Conservation (phyloP, 1,139 yeast genomes). For the Nadsonia commutata region DNA sequence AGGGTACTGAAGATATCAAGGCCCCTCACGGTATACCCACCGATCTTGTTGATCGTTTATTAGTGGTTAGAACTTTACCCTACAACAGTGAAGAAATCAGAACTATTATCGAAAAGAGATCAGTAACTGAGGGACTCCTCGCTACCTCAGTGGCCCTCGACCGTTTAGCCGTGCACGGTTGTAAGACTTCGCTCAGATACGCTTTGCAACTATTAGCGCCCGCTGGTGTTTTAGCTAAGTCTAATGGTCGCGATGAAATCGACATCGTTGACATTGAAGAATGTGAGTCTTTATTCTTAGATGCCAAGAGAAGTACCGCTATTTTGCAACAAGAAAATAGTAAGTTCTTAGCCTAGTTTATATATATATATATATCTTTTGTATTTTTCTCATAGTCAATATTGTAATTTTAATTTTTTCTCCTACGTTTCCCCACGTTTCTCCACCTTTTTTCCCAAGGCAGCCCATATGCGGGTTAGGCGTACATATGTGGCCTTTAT, state of each 20-base stretch:
- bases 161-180: slow-evolving; percentile 55
- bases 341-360: slow-evolving; percentile 16
- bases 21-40: slow-evolving; percentile 98
- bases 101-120: slow-evolving; percentile 68
- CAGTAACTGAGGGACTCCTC: slow-evolving; percentile 57
- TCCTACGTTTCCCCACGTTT: not conserved
- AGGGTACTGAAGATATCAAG: slow-evolving; percentile 78
- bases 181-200: slow-evolving; percentile 70
- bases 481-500: too few relatives aligned
- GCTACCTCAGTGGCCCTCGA: slow-evolving; percentile 56
- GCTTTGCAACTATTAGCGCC: slow-evolving; percentile 86
- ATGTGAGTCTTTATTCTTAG: slow-evolving; percentile 72
- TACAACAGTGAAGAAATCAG: slow-evolving; percentile 73
- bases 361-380: not conserved
- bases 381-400: not conserved
- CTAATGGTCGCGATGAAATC: slow-evolving; percentile 61
- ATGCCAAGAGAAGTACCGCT: slow-evolving; percentile 72
- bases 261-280: slow-evolving; percentile 65
- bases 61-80: slow-evolving; percentile 84
- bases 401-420: not conserved
- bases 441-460: not conserved
- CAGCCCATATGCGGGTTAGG: too few relatives aligned
- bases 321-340: slow-evolving; percentile 37
- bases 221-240: slow-evolving; percentile 66
- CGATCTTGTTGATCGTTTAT: slow-evolving; percentile 77